Percentiles rank a stretch among this genome's conserved stretches.
Conservation (phyloP, 306 rosid genomes). For the Acacia acuminata region DNA sequence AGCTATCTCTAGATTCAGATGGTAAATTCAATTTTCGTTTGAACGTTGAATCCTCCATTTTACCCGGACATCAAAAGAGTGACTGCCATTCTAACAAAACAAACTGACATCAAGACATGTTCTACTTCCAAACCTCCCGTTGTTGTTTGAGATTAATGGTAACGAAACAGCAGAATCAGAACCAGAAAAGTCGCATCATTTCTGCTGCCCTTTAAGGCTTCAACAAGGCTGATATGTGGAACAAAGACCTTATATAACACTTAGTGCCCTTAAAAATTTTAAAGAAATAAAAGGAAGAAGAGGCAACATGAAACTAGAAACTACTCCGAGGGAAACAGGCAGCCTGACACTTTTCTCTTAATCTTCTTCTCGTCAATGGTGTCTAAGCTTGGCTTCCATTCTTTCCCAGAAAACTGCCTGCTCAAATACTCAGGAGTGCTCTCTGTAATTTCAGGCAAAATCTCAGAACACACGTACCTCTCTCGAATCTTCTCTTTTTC, state of each 20-base stretch:
- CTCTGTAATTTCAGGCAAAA: conserved; percentile 45
- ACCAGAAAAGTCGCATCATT: background rate
- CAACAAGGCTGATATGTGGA: background rate
- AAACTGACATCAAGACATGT: background rate
- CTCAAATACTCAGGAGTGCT: conserved; percentile 68
- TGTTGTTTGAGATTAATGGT: background rate
- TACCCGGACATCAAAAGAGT: background rate
- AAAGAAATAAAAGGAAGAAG: background rate
- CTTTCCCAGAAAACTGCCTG: conserved; percentile 74
- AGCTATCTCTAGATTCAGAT: background rate
- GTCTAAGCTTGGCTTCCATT: conserved; percentile 89
- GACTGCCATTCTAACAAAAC: background rate
- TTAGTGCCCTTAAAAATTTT: background rate
- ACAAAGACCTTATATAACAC: background rate
- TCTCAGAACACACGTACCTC: conserved; percentile 36
- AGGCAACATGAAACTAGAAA: background rate
- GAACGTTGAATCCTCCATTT: background rate
- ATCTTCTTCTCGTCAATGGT: conserved; percentile 74
- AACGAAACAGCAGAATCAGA: background rate
- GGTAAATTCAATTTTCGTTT: background rate
- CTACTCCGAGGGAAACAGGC: conserved; percentile 43
- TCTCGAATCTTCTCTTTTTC: conserved; percentile 25
- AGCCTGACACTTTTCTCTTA: conserved; percentile 47
- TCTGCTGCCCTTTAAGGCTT: background rate
- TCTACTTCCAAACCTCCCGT: background rate